Evolutionary conservation across 345 rosid species (phyloP), one percentile per base, ranked within the genome.

Genomic region (Eucalyptus cloeziana): DNA sequence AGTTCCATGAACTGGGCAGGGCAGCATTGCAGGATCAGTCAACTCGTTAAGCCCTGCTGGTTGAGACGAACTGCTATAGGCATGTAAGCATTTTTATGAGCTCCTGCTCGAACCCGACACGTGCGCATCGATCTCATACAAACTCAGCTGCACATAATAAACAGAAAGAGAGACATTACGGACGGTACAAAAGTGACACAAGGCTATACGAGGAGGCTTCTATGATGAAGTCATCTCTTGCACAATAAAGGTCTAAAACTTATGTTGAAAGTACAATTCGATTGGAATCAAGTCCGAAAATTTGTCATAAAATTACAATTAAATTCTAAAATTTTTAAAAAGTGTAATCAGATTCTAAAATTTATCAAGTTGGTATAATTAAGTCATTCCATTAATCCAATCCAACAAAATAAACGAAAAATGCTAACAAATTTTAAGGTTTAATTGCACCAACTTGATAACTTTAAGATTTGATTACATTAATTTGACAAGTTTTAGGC

Each of bases 281-380:
- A 17, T 3, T 52, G 24, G 0, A 52, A 52, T 52, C 0, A 19
- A 19, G 58, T 52, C 5, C 0, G 0, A 52, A 52, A 52, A 19
- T 1, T 0, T 19, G 0, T 1, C 58, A 19, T 0, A 7, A 52
- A 52, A 21, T 52, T 52, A 19, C 0, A 52, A 52, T 52, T 52
- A 8, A 52, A 52, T 52, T 0, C 4, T 52, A 19, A 52, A 52
- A 52, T 52, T 52, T 52, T 52, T 5, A 19, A 52, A 19, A 0
- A 52, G 0, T 52, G 0, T 52, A 52, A 52, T 52, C 0, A 17
- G 2, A 52, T 19, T 52, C 2, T 52, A 19, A 2, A 52, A 52
- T 52, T 51, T 52, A 0, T 52, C 10, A 7, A 52, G 4, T 0
- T 1, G 1, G 0, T 52, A 52, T 52, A 1, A 19, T 52, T 1